Base-by-base conservation (phyloP, 2,329 filamentous ascomycete genomes). In the Botrytis galanthina region DNA sequence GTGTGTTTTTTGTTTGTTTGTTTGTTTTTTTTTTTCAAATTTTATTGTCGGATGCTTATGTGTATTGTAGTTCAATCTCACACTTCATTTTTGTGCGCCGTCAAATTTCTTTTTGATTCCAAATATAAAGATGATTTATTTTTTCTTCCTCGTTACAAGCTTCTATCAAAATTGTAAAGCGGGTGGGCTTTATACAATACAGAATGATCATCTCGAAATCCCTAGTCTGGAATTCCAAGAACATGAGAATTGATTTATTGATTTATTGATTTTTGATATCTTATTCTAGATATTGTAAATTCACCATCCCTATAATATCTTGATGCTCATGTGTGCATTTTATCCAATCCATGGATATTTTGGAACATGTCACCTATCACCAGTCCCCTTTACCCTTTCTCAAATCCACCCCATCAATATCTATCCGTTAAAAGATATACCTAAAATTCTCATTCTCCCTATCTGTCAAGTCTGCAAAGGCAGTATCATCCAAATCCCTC, bases 381-480 rank as follows among this genome's bases (percentile, higher is more conserved):
- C 51, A 29, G n/a, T 18, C 14, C 14, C n/a, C 1, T 57, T 32
- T 29, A 57, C 51, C 14, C n/a, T 7, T 32, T 14, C 6, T 32
- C 51, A 57, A 29, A 57, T 32, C 51, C n/a, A 29, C 51, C 9
- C 14, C 16, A 57, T 57, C 51, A 57, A 18, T 1, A 57, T 18
- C n/a, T 29, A 57, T 8, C 51, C 51, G 18, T 37, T 61, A 68
- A 22, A 51, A 72, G 2, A 72, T 48, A 37, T 72, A 72, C 29
- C 70, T 72, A 20, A 72, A 72, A 67, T 72, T 59, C 26, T 60
- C 4, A 35, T 72, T 72, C 35, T 72, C 70, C 42, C 42, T 59
- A 46, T 72, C 70, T n/a, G 70, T 72, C 48, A 72, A 37, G 22
- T 72, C 61, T 14, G 62, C 62, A 67, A 72, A 71, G 29, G 70